Evolutionary conservation across 2,329 filamentous ascomycete genomes (phyloP).

Genomic region (Pseudogymnoascus destructans): DNA sequence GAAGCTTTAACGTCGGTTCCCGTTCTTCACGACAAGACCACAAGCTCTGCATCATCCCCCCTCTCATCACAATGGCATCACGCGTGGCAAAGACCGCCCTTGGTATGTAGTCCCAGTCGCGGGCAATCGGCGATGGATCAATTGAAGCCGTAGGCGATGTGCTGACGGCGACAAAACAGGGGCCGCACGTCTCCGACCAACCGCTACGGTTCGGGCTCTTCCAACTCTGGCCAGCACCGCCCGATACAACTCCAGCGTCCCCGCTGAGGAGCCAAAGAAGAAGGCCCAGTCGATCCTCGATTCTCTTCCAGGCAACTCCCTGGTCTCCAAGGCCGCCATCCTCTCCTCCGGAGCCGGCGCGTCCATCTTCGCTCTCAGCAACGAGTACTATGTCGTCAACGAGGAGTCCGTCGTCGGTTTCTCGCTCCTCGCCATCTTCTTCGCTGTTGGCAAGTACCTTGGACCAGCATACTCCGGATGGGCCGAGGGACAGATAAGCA

Average conservation of each 20-base stretch:
- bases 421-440: slow-evolving; percentile 87
- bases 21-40: slow-evolving; percentile 19
- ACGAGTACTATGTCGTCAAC: slow-evolving; percentile 99
- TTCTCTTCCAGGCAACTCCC: slow-evolving; percentile 77
- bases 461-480: slow-evolving; percentile 87
- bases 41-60: slow-evolving; percentile 37
- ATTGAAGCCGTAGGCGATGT: slow-evolving; percentile 15
- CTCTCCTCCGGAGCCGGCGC: slow-evolving; percentile 85
- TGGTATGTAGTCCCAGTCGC: slow-evolving; percentile 49
- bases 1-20: slow-evolving; percentile 17
- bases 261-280: slow-evolving; percentile 81
- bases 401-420: slow-evolving; percentile 94
- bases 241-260: slow-evolving; percentile 59
- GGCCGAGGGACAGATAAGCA: slow-evolving; percentile 77
- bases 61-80: slow-evolving; percentile 81
- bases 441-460: slow-evolving; percentile 80
- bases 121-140: slow-evolving; percentile 10
- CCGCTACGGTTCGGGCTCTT: slow-evolving; percentile 60
- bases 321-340: slow-evolving; percentile 93
- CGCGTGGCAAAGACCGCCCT: slow-evolving; percentile 90
- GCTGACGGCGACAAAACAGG: slow-evolving; percentile 31
- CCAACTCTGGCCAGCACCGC: slow-evolving; percentile 61
- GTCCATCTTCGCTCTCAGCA: slow-evolving; percentile 91
- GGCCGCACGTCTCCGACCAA: slow-evolving; percentile 80
- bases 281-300: slow-evolving; percentile 95